Conservation (phyloP, 495 filamentous ascomycete genomes). For the Hapsidospora chrysogenum region DNA sequence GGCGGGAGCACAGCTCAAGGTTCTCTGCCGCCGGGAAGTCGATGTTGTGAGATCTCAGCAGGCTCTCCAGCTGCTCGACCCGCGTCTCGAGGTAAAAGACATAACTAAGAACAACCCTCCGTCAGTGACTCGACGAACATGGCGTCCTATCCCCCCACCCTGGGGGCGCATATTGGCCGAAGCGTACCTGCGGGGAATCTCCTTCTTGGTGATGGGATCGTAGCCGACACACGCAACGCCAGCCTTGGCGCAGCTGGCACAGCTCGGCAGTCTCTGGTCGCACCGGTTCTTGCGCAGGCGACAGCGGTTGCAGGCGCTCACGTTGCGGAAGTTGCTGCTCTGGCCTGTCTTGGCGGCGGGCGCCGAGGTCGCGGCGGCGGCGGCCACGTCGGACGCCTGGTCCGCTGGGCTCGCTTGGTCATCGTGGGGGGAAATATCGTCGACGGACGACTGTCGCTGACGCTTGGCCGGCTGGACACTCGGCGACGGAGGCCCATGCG, state of each 20-base stretch:
- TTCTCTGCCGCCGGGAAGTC: slow-evolving; percentile 57
- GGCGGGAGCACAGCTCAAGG: slow-evolving; percentile 51
- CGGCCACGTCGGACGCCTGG: background rate
- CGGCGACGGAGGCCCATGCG: slow-evolving; percentile 25
- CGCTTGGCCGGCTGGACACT: slow-evolving; percentile 28
- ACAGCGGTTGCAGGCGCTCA: slow-evolving; percentile 89
- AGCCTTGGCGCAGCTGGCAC: slow-evolving; percentile 81
- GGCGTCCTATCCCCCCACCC: no score
- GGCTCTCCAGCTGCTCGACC: slow-evolving; percentile 65
- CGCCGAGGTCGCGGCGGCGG: background rate
- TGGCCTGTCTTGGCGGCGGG: slow-evolving; percentile 21
- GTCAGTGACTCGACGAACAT: slow-evolving; percentile 7
- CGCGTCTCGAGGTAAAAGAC: slow-evolving; percentile 87
- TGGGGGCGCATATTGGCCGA: background rate
- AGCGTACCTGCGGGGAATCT: slow-evolving; percentile 66
- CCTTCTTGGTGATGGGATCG: slow-evolving; percentile 86
- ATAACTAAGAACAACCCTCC: slow-evolving; percentile 40
- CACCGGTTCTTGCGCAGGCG: slow-evolving; percentile 86
- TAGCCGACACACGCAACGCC: slow-evolving; percentile 81
- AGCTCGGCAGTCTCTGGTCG: slow-evolving; percentile 80
- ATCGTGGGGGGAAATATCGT: slow-evolving; percentile 7
- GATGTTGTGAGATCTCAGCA: slow-evolving; percentile 53
- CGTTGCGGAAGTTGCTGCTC: slow-evolving; percentile 64
- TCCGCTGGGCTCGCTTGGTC: background rate
- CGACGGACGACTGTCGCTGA: slow-evolving; percentile 29